Conservation (phyloP, 805 yeast genomes). For the Candida dajiaensis region DNA sequence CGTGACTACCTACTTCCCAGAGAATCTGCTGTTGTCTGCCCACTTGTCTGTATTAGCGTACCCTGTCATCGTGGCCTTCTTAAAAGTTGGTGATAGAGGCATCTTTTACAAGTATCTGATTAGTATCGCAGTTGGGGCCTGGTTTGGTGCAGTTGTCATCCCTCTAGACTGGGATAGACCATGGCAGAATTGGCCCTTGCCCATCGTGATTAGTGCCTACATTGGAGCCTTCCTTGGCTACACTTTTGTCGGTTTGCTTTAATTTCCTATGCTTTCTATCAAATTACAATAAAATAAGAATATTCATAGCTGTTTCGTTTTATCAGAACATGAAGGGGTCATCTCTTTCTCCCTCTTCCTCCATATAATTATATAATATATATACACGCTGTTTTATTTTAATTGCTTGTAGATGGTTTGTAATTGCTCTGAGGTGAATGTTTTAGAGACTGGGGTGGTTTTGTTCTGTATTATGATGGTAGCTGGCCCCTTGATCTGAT, state of each 20-base stretch:
- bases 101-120: slow-evolving; percentile 28
- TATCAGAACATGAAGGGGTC: neutral
- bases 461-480: slow-evolving; percentile 22
- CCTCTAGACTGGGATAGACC: slow-evolving; percentile 97
- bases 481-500: slow-evolving; percentile 27
- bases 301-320: neutral
- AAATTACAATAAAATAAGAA: neutral
- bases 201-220: slow-evolving; percentile 74
- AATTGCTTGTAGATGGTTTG: slow-evolving; percentile 10
- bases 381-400: slow-evolving; percentile 5
- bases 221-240: slow-evolving; percentile 66
- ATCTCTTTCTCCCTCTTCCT: no score
- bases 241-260: slow-evolving; percentile 29
- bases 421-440: slow-evolving; percentile 12
- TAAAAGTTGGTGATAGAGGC: slow-evolving; percentile 34
- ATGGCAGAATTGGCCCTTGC: slow-evolving; percentile 96
- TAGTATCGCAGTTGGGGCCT: slow-evolving; percentile 54
- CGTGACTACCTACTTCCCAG: slow-evolving; percentile 40
- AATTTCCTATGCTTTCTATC: neutral
- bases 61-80: slow-evolving; percentile 60
- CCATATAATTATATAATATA: no score
- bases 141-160: slow-evolving; percentile 92
- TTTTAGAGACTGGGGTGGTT: neutral
- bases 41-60: slow-evolving; percentile 57
- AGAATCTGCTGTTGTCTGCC: slow-evolving; percentile 54